phyloP scores from a whole-genome alignment of 108 stramenopile genomes.

The Epithemia pelagica region DNA sequence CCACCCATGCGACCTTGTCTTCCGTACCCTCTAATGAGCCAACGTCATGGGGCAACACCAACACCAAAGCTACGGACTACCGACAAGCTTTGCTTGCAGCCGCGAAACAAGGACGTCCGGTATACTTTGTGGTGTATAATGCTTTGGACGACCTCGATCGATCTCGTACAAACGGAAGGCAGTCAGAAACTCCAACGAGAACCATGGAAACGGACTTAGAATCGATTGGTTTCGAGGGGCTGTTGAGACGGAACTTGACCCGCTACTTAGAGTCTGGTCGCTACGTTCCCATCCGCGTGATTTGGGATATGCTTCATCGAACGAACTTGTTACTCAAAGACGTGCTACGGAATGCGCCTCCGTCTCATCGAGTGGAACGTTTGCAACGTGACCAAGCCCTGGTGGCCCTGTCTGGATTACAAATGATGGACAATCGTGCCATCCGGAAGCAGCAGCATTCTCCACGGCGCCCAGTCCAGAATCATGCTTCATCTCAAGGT shows the following conservation, averaged over 20 bases:
- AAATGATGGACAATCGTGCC: background rate
- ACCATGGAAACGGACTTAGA: slow-evolving; percentile 1
- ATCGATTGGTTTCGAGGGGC: slow-evolving; percentile 26
- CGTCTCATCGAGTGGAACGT: background rate
- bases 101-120: slow-evolving; percentile 42
- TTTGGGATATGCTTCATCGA: slow-evolving; percentile 35
- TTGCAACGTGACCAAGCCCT: background rate
- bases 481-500: no score
- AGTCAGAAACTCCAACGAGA: background rate
- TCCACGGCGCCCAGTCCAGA: no score
- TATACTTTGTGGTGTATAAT: slow-evolving; percentile 51
- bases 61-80: slow-evolving; percentile 59
- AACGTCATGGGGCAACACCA: slow-evolving; percentile 77
- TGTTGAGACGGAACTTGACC: slow-evolving; percentile 47
- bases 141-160: background rate
- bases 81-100: slow-evolving; percentile 54
- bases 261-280: slow-evolving; percentile 53
- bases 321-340: background rate
- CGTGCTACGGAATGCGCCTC: background rate
- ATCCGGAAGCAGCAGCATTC: no score
- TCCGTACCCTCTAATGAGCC: slow-evolving; percentile 6
- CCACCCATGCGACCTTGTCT: background rate
- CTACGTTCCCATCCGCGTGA: slow-evolving; percentile 57
- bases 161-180: background rate
- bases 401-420: background rate